phyloP scores from a whole-genome alignment of 177 flowering plant genomes.

The Telopea speciosissima region DNA sequence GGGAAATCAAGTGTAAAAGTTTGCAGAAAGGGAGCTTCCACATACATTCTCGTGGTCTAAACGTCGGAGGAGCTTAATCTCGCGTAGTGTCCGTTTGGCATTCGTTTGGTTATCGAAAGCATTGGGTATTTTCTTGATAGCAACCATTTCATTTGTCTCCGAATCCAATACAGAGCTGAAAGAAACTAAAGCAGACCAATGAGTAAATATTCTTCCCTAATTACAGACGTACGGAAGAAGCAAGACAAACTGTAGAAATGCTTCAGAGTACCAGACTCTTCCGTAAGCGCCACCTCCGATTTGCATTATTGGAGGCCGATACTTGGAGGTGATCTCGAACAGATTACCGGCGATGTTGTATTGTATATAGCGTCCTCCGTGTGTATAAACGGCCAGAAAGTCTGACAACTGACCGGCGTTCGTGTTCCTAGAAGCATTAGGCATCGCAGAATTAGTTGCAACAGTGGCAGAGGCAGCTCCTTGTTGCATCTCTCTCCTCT shows the following conservation, averaged over 20 bases:
- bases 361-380: conserved; percentile 55
- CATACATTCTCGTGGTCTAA: conserved; percentile 60
- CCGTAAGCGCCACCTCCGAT: conserved; percentile 89
- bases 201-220: background rate
- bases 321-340: conserved; percentile 69
- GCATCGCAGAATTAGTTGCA: conserved; percentile 10
- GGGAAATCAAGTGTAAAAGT: background rate
- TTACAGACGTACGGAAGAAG: no score
- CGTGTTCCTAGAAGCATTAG: conserved; percentile 6
- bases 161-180: conserved; percentile 67
- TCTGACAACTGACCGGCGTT: conserved; percentile 20
- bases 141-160: conserved; percentile 93
- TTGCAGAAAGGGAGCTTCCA: background rate
- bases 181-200: background rate
- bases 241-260: no score
- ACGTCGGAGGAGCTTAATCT: conserved; percentile 86
- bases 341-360: conserved; percentile 59
- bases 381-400: conserved; percentile 43
- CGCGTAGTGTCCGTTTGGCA: conserved; percentile 89
- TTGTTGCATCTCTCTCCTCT: background rate
- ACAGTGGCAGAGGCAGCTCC: conserved; percentile 1
- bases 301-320: conserved; percentile 67
- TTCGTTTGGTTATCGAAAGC: conserved; percentile 91
- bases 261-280: conserved; percentile 52
- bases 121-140: conserved; percentile 82